These are phyloP conservation scores for Xylaria arbuscula DNA, from an alignment of 2,329 filamentous ascomycete species.

Conservation along the genomic window DNA sequence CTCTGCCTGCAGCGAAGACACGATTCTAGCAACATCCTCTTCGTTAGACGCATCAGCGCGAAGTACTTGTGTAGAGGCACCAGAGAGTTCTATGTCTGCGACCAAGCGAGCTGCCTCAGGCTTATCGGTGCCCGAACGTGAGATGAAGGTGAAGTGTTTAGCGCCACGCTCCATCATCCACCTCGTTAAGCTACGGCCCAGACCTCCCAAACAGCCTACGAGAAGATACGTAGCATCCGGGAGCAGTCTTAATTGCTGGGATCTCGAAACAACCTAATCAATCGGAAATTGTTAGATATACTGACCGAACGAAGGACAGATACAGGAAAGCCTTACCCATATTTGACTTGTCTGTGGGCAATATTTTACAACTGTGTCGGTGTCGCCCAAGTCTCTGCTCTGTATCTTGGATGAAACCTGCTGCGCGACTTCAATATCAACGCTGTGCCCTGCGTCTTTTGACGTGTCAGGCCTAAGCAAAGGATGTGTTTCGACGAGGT, in stretches of 20 bases:
- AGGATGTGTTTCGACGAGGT: conserved; percentile 18
- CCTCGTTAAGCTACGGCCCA: conserved; percentile 50
- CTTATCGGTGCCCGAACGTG: conserved; percentile 47
- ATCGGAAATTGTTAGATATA: conserved; percentile 16
- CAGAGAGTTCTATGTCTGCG: conserved; percentile 16
- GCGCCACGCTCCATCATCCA: conserved; percentile 53
- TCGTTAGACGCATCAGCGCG: conserved; percentile 31
- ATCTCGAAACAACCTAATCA: conserved; percentile 15
- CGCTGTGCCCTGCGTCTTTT: background rate
- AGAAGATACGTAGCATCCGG: conserved; percentile 48
- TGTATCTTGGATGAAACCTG: conserved; percentile 2
- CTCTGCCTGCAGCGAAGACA: conserved; percentile 20
- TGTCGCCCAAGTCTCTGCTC: background rate
- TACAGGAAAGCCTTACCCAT: conserved; percentile 25
- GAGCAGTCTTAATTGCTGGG: conserved; percentile 27
- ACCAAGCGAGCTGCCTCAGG: conserved; percentile 42
- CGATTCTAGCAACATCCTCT: conserved; percentile 19
- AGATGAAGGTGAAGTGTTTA: conserved; percentile 50
- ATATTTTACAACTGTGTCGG: conserved; percentile 19
- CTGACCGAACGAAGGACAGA: background rate
- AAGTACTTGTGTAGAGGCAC: conserved; percentile 30
- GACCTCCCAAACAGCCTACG: conserved; percentile 53
- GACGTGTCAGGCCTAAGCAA: background rate
- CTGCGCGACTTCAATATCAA: conserved; percentile 28
- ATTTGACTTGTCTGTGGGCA: conserved; percentile 24